These are phyloP conservation scores for Selenicereus undatus DNA, from an alignment of 148 eudicot genomes.

Conservation along the genomic window DNA sequence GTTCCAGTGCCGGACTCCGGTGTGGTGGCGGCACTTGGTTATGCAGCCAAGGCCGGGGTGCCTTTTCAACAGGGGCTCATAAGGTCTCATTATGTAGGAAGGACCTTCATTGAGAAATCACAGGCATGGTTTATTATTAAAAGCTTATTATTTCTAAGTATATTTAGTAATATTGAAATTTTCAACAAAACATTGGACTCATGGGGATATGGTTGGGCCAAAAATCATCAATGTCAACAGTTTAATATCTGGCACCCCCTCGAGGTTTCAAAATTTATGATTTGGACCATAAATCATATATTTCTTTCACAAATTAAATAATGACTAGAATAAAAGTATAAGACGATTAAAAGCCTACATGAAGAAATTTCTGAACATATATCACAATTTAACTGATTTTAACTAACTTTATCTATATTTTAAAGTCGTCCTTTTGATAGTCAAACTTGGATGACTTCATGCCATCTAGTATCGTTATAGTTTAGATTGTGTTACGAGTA, in stretches of 20 bases:
- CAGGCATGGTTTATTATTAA: constrained; percentile 28
- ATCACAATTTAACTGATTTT: no score
- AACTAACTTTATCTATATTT: no score
- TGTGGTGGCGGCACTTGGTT: constrained; percentile 75
- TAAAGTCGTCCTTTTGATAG: no score
- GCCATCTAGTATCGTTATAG: background rate
- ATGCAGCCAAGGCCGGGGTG: constrained; percentile 56
- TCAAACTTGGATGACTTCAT: background rate
- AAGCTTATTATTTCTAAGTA: background rate
- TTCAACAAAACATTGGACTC: background rate
- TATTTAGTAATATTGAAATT: no score
- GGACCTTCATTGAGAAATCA: constrained; percentile 70
- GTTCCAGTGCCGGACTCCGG: constrained; percentile 97
- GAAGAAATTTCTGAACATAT: no score
- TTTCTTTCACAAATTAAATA: no score
- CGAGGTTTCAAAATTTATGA: no score
- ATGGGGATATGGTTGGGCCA: background rate
- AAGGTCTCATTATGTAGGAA: constrained; percentile 79
- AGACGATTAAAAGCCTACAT: no score
- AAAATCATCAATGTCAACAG: background rate
- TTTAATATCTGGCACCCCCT: background rate
- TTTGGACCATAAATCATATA: no score
- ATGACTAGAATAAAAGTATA: no score
- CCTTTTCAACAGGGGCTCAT: constrained; percentile 55
- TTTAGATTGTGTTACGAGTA: background rate